Conservation (phyloP, 2,329 filamentous ascomycete species). For the Fusarium sacchari region DNA sequence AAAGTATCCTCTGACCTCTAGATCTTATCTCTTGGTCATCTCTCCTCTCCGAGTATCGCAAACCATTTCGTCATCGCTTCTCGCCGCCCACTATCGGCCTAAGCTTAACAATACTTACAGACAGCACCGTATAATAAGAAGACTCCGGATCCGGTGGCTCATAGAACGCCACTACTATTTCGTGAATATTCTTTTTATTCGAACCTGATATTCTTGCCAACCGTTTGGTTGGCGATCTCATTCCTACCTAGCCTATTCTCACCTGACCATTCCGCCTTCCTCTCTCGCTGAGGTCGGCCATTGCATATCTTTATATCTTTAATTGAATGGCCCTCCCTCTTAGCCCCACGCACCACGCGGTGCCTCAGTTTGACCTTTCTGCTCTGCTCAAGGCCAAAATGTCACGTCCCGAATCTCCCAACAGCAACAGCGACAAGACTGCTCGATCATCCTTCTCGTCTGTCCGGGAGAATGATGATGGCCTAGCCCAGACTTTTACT, state of each 20-base stretch:
- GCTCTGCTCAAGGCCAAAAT: constrained; percentile 51
- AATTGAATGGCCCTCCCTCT: constrained; percentile 48
- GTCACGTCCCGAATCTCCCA: constrained; percentile 51
- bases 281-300: constrained; percentile 32
- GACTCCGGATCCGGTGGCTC: constrained; percentile 37
- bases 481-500: constrained; percentile 70
- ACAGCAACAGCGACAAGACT: constrained; percentile 49
- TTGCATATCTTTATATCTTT: constrained; percentile 26
- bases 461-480: constrained; percentile 68
- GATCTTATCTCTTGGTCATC: constrained; percentile 21
- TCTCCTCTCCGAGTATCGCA: constrained; percentile 15
- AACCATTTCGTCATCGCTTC: constrained; percentile 34
- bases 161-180: constrained; percentile 32
- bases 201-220: constrained; percentile 23
- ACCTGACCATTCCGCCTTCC: constrained; percentile 15
- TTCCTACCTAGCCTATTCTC: constrained; percentile 13
- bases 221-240: constrained; percentile 34
- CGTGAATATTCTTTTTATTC: constrained; percentile 22
- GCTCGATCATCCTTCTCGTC: constrained; percentile 70
- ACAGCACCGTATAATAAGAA: constrained; percentile 3
- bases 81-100: constrained; percentile 24
- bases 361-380: constrained; percentile 50
- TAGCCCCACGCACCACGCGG: constrained; percentile 47
- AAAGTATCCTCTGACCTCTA: not conserved
- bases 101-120: constrained; percentile 7